Evolutionary conservation across 225 moss, liverwort and hornwort genomes (phyloP), one percentile per base, ranked within the genome.

Genomic region (Polytrichum commune): DNA sequence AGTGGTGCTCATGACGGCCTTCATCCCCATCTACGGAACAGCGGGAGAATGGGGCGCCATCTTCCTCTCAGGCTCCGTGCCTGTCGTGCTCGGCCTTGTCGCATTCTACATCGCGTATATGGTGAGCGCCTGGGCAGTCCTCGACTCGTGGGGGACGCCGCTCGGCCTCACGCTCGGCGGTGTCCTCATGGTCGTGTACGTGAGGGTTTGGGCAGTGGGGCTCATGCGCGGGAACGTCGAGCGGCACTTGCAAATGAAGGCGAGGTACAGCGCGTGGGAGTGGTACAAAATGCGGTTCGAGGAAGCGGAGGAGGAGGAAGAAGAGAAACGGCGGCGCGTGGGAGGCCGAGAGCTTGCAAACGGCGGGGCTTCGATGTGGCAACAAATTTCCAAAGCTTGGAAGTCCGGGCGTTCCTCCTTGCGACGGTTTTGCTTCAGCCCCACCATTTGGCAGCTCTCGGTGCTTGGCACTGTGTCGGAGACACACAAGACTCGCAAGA

Each of bases 1-100:
- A 0, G 89, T 86, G 0, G 89, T 89, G 24, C 76, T 89, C 4
- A 85, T 86, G 89, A 89, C 81, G 4, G 89, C 85, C 23, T 85
- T 89, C 77, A 81, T 86, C 16, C 80, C 82, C 0, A 75, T 82
- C 19, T 86, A 82, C 27, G 86, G 82, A 33, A 82, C 80, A 0
- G 82, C 77, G 5, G 66, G 79, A 4, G 62, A 82, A 30, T 82
- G 86, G 89, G 79, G 83, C n/a, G 83, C 81, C 24, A 77, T 89
- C 18, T 89, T 89, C 25, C 67, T 89, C 4, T 89, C 89, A 3
- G 85, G 89, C 9, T 89, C 80, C 0, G 73, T 89, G 30, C 89
- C 89, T 0, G 81, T 89, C 1, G 78, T 88, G 20, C 54, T 85
- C 9, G 66, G 81, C 69, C 55, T 89, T 29, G 76, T 86, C 1